Percentiles rank a stretch among this genome's conserved stretches.
Evolutionary conservation across 164 flowering plant species (phyloP).

Genomic region (Magnolia sinica): DNA sequence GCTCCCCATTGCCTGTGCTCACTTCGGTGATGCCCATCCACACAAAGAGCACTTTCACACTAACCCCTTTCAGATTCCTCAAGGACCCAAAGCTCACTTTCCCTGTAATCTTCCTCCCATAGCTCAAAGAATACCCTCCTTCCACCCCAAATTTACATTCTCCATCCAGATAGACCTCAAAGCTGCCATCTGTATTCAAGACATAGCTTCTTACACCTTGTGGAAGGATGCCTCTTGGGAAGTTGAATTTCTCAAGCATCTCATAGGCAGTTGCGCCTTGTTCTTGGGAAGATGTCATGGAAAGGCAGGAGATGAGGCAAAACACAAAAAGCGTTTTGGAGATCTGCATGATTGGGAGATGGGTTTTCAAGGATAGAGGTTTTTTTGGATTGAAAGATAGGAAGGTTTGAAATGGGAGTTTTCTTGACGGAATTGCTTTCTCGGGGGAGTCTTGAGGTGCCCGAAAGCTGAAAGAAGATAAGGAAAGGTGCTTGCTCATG

Average conservation of each 20-base stretch:
- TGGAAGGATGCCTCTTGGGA: slow-evolving; percentile 34
- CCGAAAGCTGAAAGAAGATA: not conserved
- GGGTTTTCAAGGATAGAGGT: not conserved
- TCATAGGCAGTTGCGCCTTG: slow-evolving; percentile 19
- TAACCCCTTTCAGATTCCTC: slow-evolving; percentile 29
- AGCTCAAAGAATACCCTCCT: slow-evolving; percentile 26
- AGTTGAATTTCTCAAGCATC: slow-evolving; percentile 30
- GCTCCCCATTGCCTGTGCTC: slow-evolving; percentile 6
- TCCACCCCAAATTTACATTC: slow-evolving; percentile 25
- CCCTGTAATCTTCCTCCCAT: slow-evolving; percentile 25
- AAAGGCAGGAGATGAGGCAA: slow-evolving; percentile 1
- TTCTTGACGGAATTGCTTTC: not conserved
- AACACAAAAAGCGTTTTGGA: not conserved
- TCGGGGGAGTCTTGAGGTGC: not conserved
- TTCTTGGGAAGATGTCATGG: slow-evolving; percentile 6
- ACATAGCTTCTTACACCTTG: slow-evolving; percentile 26
- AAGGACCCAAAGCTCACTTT: slow-evolving; percentile 23
- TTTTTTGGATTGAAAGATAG: not conserved
- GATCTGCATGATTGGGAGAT: slow-evolving; percentile 4
- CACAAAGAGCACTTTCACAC: slow-evolving; percentile 27
- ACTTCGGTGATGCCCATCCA: slow-evolving; percentile 29
- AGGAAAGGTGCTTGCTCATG: not conserved
- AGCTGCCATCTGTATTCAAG: slow-evolving; percentile 24
- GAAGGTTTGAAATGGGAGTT: not conserved
- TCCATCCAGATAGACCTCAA: slow-evolving; percentile 20